Base-by-base conservation (phyloP, 805 yeast species). In the Metschnikowia santaceciliae region DNA sequence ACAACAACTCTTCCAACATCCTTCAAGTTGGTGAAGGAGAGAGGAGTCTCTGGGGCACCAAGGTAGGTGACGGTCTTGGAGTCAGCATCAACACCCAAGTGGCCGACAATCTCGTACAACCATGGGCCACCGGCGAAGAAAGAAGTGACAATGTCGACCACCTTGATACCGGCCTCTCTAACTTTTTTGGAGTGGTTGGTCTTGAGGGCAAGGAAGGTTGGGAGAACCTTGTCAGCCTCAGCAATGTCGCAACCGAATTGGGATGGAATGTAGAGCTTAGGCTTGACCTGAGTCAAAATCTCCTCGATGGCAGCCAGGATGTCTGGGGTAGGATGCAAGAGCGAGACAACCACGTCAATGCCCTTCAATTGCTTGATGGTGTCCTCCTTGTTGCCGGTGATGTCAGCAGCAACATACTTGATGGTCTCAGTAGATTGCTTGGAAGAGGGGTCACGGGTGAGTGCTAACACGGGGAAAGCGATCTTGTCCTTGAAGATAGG, bases 251-350 rank as follows among this genome's bases (percentile, higher is more conserved):
- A 58, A 38, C 88, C 90, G 57, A 78, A 83, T 58, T 82, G 86
- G 2, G 84, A 77, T 32, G 86, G 85, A 55, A 82, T 75, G 66
- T 73, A 82, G 33, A 80, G 60, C 60, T 77, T 76, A 46, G 81
- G 80, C 54, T 76, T 75, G 46, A 69, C 71, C 32, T 60, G 64
- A 8, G 62, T 61, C 2, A 75, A 75, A 6, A 77, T 47, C 22
- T 58, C 73, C 44, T 76, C 79, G 33, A 75, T 51, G n/a, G 67
- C 54, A 0, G 56, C 66, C 32, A 66, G 73, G 17, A 60, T 45
- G 15, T 58, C 60, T 6, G 76, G 71, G 30, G 56, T 56, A 11
- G 63, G 51, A n/a, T 71, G 64, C 39, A 71, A 56, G 41, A 81
- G 65, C 53, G 79, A 77, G 56, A 83, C 61, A 19, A 83, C 66